Conservation (phyloP, 768 basidiomycete genomes). For the Cubamyces lactineus region DNA sequence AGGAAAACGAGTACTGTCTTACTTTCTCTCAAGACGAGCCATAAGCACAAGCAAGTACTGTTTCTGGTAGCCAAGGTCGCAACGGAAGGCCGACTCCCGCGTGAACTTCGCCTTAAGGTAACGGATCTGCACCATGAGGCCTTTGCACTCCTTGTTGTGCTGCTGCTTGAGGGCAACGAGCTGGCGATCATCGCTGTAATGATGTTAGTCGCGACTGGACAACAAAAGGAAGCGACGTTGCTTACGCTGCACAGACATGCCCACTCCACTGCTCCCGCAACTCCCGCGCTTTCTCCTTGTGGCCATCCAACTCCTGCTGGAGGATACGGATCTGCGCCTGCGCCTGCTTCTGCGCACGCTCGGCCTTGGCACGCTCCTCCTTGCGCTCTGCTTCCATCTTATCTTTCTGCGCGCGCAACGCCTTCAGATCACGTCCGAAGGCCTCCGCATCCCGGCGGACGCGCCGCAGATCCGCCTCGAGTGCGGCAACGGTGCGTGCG, state of each 20-base stretch:
- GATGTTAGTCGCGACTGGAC: background rate
- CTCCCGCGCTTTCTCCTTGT: constrained; percentile 51
- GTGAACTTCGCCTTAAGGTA: constrained; percentile 93
- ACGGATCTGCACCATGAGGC: constrained; percentile 85
- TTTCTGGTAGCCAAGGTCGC: constrained; percentile 84
- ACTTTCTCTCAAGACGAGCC: constrained; percentile 72
- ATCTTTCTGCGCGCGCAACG: constrained; percentile 69
- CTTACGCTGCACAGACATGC: constrained; percentile 66
- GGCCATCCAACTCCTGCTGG: constrained; percentile 64
- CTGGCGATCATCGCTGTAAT: constrained; percentile 53
- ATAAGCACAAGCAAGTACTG: constrained; percentile 81
- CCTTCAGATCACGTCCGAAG: constrained; percentile 77
- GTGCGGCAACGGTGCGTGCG: constrained; percentile 60
- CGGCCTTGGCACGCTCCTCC: constrained; percentile 55
- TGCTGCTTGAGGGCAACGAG: constrained; percentile 58
- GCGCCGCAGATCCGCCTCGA: constrained; percentile 76
- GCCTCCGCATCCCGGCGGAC: constrained; percentile 77
- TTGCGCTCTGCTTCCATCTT: constrained; percentile 45
- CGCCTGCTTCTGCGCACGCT: constrained; percentile 67
- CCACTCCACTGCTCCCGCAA: constrained; percentile 51
- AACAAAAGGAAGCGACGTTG: no score
- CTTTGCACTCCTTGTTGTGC: constrained; percentile 89
- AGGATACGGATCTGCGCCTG: constrained; percentile 67
- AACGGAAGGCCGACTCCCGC: constrained; percentile 80
- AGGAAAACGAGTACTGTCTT: constrained; percentile 20